Percentiles rank a stretch among this genome's conserved stretches.
Conservation (phyloP, 192 early-diverging fungal species). For the Anaeromyces robustus region DNA sequence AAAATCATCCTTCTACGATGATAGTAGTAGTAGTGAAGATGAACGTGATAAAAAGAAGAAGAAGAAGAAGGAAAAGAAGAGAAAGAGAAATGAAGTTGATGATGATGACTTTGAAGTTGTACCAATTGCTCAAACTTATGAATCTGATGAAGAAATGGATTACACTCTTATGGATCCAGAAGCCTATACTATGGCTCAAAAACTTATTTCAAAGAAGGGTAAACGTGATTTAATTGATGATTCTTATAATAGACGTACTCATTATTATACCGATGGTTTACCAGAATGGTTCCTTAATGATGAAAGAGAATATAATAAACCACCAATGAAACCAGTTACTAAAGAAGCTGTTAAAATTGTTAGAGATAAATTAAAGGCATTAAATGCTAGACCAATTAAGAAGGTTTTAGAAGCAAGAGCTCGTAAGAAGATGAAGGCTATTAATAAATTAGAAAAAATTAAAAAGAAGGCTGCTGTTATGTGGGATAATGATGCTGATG, state of each 20-base stretch:
- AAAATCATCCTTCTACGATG: not conserved
- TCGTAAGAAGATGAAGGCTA: conserved; percentile 70
- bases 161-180: conserved; percentile 26
- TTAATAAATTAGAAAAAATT: conserved; percentile 59
- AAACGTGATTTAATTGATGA: conserved; percentile 79
- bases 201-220: conserved; percentile 59
- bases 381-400: conserved; percentile 96
- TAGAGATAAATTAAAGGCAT: conserved; percentile 60
- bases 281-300: conserved; percentile 91
- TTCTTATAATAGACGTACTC: conserved; percentile 77
- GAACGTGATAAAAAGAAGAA: conserved; percentile 5
- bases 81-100: conserved; percentile 26
- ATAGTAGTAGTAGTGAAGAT: not conserved
- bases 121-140: not conserved
- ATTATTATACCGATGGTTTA: conserved; percentile 68
- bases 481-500: conserved; percentile 56
- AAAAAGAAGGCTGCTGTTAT: conserved; percentile 78
- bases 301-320: conserved; percentile 77
- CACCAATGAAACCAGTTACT: conserved; percentile 76
- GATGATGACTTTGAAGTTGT: conserved; percentile 36
- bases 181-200: conserved; percentile 75
- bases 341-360: conserved; percentile 89
- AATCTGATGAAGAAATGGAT: conserved; percentile 7
- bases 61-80: conserved; percentile 24
- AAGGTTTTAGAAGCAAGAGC: conserved; percentile 98